These are phyloP conservation scores for Spiraea crenata DNA, from an alignment of 331 rosid genomes.

Conservation along the genomic window DNA sequence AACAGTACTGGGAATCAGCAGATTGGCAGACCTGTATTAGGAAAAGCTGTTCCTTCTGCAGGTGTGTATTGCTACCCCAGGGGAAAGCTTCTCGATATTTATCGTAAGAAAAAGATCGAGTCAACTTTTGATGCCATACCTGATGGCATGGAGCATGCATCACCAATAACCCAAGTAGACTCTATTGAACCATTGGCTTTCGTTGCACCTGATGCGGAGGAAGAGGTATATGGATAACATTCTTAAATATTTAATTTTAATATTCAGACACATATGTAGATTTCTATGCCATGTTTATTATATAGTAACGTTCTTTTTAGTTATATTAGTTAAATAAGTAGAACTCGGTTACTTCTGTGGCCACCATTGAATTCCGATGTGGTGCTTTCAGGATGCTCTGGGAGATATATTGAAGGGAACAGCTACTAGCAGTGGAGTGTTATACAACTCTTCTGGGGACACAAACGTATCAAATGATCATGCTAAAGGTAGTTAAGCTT, in stretches of 20 bases:
- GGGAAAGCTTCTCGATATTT: slow-evolving; percentile 71
- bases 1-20: slow-evolving; percentile 36
- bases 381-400: slow-evolving; percentile 46
- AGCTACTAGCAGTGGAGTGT: slow-evolving; percentile 49
- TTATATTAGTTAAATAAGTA: not conserved
- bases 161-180: slow-evolving; percentile 41
- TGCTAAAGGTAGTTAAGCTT: slow-evolving; percentile 33
- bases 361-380: slow-evolving; percentile 15
- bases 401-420: slow-evolving; percentile 61
- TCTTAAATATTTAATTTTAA: not conserved
- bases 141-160: slow-evolving; percentile 46
- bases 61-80: slow-evolving; percentile 54
- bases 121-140: slow-evolving; percentile 39
- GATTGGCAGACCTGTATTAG: slow-evolving; percentile 49
- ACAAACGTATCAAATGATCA: slow-evolving; percentile 38
- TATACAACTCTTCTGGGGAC: slow-evolving; percentile 31
- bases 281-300: not conserved
- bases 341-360: slow-evolving; percentile 12
- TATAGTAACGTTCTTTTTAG: not conserved
- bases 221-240: slow-evolving; percentile 47
- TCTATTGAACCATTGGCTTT: slow-evolving; percentile 55
- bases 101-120: slow-evolving; percentile 50
- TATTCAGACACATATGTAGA: not conserved
- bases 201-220: slow-evolving; percentile 62
- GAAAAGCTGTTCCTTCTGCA: slow-evolving; percentile 38